Conservation (phyloP, 2,329 filamentous ascomycete species). For the Coniochaeta prunicola region DNA sequence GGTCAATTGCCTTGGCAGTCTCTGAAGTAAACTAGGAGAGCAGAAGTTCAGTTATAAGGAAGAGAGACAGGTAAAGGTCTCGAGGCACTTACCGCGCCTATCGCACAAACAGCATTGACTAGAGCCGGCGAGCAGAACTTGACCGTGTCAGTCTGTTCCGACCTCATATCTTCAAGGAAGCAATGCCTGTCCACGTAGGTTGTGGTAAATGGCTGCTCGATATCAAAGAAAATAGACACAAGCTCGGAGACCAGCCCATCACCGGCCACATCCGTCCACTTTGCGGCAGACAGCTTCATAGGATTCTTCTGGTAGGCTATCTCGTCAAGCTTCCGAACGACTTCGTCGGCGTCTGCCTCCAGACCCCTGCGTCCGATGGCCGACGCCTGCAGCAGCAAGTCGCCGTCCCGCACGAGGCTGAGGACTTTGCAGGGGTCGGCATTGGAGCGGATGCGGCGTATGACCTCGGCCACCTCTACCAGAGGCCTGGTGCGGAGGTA, state of each 20-base stretch:
- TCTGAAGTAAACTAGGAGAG: not conserved
- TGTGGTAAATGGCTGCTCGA: not conserved
- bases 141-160: not conserved
- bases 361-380: not conserved
- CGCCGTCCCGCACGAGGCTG: not conserved
- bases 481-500: not conserved
- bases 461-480: not conserved
- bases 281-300: not conserved
- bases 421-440: not conserved
- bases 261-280: not conserved
- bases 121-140: not conserved
- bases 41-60: not conserved
- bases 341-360: not conserved
- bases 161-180: not conserved
- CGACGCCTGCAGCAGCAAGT: constrained; percentile 1
- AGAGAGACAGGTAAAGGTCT: not conserved
- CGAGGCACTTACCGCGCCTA: not conserved
- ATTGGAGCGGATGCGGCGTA: not conserved
- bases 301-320: not conserved
- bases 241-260: constrained; percentile 1
- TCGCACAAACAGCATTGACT: not conserved
- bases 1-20: not conserved
- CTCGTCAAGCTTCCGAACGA: not conserved
- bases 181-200: not conserved
- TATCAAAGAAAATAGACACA: constrained; percentile 1